Evolutionary conservation across 2,329 filamentous ascomycete species (phyloP).

Genomic region (Cladosporium sp.): DNA sequence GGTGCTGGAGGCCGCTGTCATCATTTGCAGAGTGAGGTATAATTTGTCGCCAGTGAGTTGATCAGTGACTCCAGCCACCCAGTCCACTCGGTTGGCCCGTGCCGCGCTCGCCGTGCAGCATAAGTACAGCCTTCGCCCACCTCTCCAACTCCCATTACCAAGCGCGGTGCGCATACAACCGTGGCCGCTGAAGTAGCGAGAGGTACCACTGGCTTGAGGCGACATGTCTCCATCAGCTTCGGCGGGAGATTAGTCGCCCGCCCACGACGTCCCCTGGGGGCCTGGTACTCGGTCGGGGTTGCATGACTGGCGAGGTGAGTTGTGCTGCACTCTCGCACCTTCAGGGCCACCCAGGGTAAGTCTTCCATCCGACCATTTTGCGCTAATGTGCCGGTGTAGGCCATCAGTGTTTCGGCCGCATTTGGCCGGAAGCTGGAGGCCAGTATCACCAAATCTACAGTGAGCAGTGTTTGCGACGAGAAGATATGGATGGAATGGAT

Average conservation of each 20-base stretch:
- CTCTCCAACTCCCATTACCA: not conserved
- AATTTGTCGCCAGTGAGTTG: too few relatives aligned
- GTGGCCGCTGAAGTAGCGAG: slow-evolving; percentile 4
- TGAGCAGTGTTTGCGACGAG: too few relatives aligned
- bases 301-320: not conserved
- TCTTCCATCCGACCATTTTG: not conserved
- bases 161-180: not conserved
- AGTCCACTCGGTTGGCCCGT: too few relatives aligned
- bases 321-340: slow-evolving; percentile 1
- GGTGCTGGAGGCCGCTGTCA: not conserved
- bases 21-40: too few relatives aligned
- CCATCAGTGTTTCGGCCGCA: not conserved
- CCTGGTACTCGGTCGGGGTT: not conserved
- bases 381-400: not conserved
- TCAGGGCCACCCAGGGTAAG: not conserved
- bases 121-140: too few relatives aligned
- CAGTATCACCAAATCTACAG: not conserved
- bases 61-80: too few relatives aligned
- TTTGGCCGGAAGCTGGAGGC: not conserved
- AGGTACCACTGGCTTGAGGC: not conserved
- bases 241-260: not conserved
- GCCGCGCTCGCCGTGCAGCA: too few relatives aligned
- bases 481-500: too few relatives aligned
- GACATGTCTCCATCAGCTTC: not conserved
- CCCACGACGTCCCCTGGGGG: not conserved